Evolutionary conservation across 2,329 filamentous ascomycete genomes (phyloP).

Genomic region (Penicillium sp.): DNA sequence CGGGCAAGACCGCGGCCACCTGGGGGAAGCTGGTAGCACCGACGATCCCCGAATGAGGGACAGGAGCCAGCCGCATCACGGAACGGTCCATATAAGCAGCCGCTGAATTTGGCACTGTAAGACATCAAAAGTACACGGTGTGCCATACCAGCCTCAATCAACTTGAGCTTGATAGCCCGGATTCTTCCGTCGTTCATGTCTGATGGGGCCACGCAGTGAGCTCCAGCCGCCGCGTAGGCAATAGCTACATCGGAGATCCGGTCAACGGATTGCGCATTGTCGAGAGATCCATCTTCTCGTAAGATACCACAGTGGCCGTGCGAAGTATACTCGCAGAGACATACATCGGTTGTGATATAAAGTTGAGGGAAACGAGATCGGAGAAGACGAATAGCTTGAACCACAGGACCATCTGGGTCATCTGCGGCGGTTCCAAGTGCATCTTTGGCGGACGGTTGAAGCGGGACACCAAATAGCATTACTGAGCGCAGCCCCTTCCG

Average conservation of each 20-base stretch:
- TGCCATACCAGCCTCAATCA: slow-evolving; percentile 90
- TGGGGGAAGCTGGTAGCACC: slow-evolving; percentile 94
- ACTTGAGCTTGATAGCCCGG: slow-evolving; percentile 93
- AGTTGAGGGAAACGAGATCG: slow-evolving; percentile 82
- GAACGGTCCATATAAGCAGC: slow-evolving; percentile 95
- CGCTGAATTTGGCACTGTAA: slow-evolving; percentile 96
- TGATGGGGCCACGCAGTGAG: slow-evolving; percentile 93
- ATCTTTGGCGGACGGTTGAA: slow-evolving; percentile 79
- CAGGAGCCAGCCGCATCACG: slow-evolving; percentile 89
- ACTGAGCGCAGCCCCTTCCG: slow-evolving; percentile 88
- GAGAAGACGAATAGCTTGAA: slow-evolving; percentile 78
- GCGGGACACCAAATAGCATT: slow-evolving; percentile 91
- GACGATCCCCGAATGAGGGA: slow-evolving; percentile 89
- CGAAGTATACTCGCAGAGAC: slow-evolving; percentile 96
- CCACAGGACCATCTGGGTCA: slow-evolving; percentile 88
- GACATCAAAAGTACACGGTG: slow-evolving; percentile 94
- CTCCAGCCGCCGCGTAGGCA: slow-evolving; percentile 90
- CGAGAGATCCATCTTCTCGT: slow-evolving; percentile 84
- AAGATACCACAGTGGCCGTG: slow-evolving; percentile 98
- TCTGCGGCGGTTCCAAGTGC: slow-evolving; percentile 88
- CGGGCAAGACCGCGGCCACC: slow-evolving; percentile 88
- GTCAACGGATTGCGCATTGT: slow-evolving; percentile 91
- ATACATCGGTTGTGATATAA: slow-evolving; percentile 90
- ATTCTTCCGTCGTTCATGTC: slow-evolving; percentile 99
- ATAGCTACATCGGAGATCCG: slow-evolving; percentile 97